A percentile compares a stretch with the other conserved stretches of the same genome.
These are phyloP conservation scores for Pseudocercospora cruenta DNA, from an alignment of 2,329 filamentous ascomycete genomes.

Conservation along the genomic window DNA sequence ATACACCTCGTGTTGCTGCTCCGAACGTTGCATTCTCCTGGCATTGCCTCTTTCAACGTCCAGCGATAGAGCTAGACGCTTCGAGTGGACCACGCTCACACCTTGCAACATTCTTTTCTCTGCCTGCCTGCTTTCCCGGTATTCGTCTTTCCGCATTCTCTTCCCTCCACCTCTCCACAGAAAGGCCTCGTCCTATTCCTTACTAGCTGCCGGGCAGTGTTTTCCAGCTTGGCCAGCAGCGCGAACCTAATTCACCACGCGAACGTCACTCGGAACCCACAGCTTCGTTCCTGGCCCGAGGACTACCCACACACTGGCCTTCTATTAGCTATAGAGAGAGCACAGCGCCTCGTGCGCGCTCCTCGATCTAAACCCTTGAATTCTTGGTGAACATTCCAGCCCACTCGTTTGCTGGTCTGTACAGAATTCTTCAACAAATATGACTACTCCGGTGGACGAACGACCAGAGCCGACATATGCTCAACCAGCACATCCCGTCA, in stretches of 20 bases:
- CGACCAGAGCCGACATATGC: slow-evolving; percentile 39
- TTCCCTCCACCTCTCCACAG: not conserved
- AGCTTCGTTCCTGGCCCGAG: not conserved
- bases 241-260: not conserved
- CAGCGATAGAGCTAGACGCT: too few species aligned
- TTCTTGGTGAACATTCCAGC: slow-evolving; percentile 9
- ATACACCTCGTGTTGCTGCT: not conserved
- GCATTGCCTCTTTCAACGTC: too few species aligned
- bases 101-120: too few species aligned
- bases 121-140: not conserved
- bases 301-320: not conserved
- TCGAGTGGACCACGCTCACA: too few species aligned
- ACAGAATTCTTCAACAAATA: slow-evolving; percentile 19
- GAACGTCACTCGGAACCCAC: slow-evolving; percentile 16
- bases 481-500: slow-evolving; percentile 27
- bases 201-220: not conserved
- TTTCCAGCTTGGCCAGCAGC: not conserved
- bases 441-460: slow-evolving; percentile 42
- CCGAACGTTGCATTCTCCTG: not conserved
- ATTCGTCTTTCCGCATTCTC: not conserved
- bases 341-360: not conserved
- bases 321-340: not conserved
- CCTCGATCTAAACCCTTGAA: not conserved
- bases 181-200: not conserved
- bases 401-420: slow-evolving; percentile 21